Evolutionary conservation across 345 rosid genomes (phyloP).

Genomic region (Lenwebbia sp.): DNA sequence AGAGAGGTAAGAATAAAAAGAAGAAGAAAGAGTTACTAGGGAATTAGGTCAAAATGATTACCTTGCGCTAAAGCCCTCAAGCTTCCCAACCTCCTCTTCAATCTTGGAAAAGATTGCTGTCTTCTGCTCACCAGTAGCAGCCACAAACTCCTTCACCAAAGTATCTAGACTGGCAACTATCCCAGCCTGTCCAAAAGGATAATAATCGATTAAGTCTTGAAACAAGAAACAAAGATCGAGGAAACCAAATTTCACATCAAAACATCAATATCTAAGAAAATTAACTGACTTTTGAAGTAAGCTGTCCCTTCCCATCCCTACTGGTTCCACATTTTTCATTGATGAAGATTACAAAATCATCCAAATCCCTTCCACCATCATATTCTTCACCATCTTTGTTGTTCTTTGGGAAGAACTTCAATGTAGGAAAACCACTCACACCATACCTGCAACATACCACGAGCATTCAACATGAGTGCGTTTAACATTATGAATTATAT

Average conservation of each 20-base stretch:
- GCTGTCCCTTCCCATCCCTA: constrained; percentile 83
- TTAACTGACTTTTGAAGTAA: constrained; percentile 54
- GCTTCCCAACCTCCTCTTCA: constrained; percentile 69
- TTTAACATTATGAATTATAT: neutral
- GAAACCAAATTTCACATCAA: neutral
- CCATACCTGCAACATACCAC: constrained; percentile 41
- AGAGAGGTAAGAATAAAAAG: neutral
- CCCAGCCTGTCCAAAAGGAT: constrained; percentile 58
- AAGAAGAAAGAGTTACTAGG: neutral
- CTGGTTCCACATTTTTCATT: constrained; percentile 78
- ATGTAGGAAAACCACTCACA: constrained; percentile 85
- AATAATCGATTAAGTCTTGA: neutral
- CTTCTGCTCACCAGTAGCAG: constrained; percentile 67
- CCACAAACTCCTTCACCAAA: constrained; percentile 74
- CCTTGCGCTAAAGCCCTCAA: constrained; percentile 60
- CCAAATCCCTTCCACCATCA: constrained; percentile 84
- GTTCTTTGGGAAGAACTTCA: constrained; percentile 83
- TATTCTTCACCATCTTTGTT: constrained; percentile 95
- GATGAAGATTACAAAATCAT: constrained; percentile 77
- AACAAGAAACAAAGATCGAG: neutral
- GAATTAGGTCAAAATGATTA: constrained; percentile 5
- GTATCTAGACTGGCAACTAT: constrained; percentile 61
- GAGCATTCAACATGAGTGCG: neutral
- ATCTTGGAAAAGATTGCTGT: constrained; percentile 49
- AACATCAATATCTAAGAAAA: neutral